Conservation (phyloP, 331 rosid species). For the Quercus phellos region DNA sequence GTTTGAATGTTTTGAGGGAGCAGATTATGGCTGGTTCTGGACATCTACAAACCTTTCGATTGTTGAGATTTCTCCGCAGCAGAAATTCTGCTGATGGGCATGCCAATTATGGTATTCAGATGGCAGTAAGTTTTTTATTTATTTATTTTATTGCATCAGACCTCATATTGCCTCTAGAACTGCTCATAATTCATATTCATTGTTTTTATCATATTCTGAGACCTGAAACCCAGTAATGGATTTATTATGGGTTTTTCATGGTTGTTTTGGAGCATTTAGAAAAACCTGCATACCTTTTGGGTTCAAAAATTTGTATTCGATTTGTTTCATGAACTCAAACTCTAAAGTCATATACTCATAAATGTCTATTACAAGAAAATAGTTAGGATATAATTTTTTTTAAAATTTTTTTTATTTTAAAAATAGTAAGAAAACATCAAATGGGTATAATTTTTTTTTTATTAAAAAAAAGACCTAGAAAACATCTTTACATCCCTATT, state of each 20-base stretch:
- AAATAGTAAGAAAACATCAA: too few species aligned
- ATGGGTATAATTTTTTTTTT: too few species aligned
- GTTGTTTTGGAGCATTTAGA: background rate
- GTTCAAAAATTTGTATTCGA: background rate
- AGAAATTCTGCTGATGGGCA: constrained; percentile 95
- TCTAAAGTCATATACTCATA: background rate
- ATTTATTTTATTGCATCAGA: background rate
- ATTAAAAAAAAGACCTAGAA: too few species aligned
- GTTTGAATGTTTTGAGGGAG: constrained; percentile 29
- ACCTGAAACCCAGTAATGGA: background rate
- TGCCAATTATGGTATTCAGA: constrained; percentile 84
- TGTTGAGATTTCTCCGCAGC: constrained; percentile 83
- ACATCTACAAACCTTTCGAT: constrained; percentile 78
- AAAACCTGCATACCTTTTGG: background rate
- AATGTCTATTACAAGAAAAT: background rate
- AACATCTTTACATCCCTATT: too few species aligned
- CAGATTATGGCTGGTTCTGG: constrained; percentile 99
- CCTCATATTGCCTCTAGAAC: background rate
- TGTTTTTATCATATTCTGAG: background rate
- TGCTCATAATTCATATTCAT: background rate
- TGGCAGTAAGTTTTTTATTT: constrained; percentile 76
- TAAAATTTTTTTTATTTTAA: too few species aligned
- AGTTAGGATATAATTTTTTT: background rate
- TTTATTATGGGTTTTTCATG: background rate
- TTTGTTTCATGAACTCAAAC: background rate